phyloP scores from a whole-genome alignment of 805 yeast species.

The Clavispora vitiphila region DNA sequence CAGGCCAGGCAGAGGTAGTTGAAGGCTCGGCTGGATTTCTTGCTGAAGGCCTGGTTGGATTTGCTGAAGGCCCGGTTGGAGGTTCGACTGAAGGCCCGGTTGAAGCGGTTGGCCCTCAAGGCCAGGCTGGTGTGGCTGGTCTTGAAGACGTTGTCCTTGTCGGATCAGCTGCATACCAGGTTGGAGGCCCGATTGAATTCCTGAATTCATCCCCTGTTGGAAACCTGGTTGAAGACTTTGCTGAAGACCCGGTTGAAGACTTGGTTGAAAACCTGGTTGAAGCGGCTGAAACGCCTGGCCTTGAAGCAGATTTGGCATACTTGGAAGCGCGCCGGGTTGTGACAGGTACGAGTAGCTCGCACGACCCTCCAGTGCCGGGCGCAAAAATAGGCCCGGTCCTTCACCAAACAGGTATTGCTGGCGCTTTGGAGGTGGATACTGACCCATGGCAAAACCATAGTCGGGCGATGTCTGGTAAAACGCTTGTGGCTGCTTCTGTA shows the following conservation, averaged over 20 bases:
- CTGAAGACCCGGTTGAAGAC: not conserved
- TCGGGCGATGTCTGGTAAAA: constrained; percentile 1
- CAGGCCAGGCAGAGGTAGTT: not conserved
- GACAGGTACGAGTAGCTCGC: not conserved
- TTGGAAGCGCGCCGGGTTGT: not conserved
- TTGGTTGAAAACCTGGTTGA: not conserved
- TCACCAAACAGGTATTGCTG: not conserved
- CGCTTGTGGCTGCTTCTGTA: constrained; percentile 5
- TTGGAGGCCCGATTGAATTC: not conserved
- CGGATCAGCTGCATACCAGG: no score
- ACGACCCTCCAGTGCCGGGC: constrained; percentile 1
- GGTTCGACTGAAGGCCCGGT: not conserved
- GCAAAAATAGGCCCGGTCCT: not conserved
- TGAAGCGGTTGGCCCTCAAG: not conserved
- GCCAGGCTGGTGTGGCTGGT: no score
- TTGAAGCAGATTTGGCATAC: not conserved
- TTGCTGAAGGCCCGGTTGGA: not conserved
- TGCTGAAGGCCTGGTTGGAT: not conserved
- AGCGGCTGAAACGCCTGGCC: not conserved
- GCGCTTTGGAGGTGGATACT: not conserved
- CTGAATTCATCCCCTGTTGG: not conserved
- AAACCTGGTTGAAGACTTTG: not conserved
- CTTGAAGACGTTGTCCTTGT: no score
- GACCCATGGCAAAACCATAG: not conserved
- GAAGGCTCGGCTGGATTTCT: not conserved